Evolutionary conservation across 306 rosid species (phyloP), one percentile per base, ranked within the genome.

Genomic region (Astragalus glycyphyllos): DNA sequence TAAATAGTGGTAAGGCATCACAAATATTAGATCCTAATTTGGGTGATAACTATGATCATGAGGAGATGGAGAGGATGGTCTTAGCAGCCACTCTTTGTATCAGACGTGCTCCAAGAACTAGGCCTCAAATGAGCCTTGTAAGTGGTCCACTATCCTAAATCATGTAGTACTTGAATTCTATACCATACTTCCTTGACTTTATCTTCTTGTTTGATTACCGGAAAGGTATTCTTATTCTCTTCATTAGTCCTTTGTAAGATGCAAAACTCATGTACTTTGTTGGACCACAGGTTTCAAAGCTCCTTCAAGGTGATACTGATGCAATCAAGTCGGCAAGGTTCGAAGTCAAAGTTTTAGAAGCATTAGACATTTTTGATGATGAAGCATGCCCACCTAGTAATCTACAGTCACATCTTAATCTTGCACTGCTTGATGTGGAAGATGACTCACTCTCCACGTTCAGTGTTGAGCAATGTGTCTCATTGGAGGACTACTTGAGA

Each of bases 51-150:
- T 87, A 87, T 46, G 75, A 89, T 59, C 79, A 74, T 44, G 93
- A 83, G 29, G 92, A 82, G 76, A 82, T 91, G 85, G 97, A 91
- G 66, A 83, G 95, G 58, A 83, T 95, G 88, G 81, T 86, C 54
- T 79, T 95, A 80, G 96, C 99, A 2, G 99, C 97, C 4, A 87
- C 89, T 11, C 99, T 95, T 49, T 95, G 97, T 58, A 77, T 91
- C 68, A 74, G 90, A 74, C 97, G 92, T 29, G 75, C 96, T 69
- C 88, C 99, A 16, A 83, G 88, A 84, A 89, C 96, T 68, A 89
- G 99, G 77, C 99, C 99, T 79, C 92, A 83, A 77, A 95, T 95
- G 87, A 84, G 80, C 77, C 71, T 77, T 71, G 99, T 95, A 82
- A 91, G 96, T 86, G 74, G 64, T 58, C 84, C 77, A 65, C 71